Evolutionary conservation across 176 grass and related monocot genomes (phyloP).

Genomic region (Musa acuminata): DNA sequence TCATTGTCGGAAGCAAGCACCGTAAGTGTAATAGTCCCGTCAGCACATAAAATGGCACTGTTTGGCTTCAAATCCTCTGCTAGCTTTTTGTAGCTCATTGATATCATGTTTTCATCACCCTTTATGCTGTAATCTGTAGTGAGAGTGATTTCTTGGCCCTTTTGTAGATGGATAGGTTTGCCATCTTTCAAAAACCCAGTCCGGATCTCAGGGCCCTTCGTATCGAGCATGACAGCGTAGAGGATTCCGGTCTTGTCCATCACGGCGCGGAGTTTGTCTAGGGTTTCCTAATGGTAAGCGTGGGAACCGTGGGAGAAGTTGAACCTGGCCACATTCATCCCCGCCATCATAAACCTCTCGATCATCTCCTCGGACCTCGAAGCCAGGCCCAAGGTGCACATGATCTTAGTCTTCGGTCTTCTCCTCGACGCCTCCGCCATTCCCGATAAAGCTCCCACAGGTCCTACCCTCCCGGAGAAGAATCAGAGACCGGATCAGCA

Average conservation of each 20-base stretch:
- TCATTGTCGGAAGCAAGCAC: conserved; percentile 8
- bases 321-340: conserved; percentile 91
- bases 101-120: conserved; percentile 19
- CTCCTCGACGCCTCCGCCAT: neutral
- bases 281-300: too few species aligned
- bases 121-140: conserved; percentile 15
- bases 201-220: too few species aligned
- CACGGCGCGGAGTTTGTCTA: too few species aligned
- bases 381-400: conserved; percentile 69
- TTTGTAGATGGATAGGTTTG: too few species aligned
- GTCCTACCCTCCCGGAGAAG: neutral
- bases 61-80: conserved; percentile 12
- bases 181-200: too few species aligned
- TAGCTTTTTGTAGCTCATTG: conserved; percentile 21
- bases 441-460: neutral
- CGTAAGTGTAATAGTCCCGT: conserved; percentile 3
- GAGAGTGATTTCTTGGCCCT: conserved; percentile 5
- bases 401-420: conserved; percentile 79
- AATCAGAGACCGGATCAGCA: neutral
- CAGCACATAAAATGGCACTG: conserved; percentile 3
- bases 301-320: too few species aligned
- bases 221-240: too few species aligned
- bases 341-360: conserved; percentile 53
- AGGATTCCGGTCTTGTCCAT: too few species aligned
- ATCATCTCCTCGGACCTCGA: conserved; percentile 89